A percentile compares a stretch with the other conserved stretches of the same genome.
Conservation (phyloP, 352 stramenopile species). For the Phytophthora citrophthora region DNA sequence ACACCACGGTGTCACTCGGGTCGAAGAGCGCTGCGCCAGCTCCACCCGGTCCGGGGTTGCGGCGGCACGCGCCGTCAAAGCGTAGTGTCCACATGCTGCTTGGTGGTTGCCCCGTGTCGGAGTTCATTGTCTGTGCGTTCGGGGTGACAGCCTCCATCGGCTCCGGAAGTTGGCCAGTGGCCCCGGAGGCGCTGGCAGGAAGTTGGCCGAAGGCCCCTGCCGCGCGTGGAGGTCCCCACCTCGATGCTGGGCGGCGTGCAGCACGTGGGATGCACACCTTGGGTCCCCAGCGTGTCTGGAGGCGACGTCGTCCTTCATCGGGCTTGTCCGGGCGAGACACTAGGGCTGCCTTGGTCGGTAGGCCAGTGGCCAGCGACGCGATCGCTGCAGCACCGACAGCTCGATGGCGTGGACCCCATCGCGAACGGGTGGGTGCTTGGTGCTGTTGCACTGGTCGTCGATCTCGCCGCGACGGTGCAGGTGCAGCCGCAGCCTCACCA, state of each 20-base stretch:
- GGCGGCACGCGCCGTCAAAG: constrained; percentile 22
- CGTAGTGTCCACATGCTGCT: not conserved
- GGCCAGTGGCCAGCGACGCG: not conserved
- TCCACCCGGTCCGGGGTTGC: constrained; percentile 13
- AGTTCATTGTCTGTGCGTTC: not conserved
- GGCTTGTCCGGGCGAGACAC: too few species aligned
- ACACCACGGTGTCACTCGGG: constrained; percentile 15
- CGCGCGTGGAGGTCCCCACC: too few species aligned
- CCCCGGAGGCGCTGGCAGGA: too few species aligned
- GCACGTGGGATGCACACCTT: too few species aligned
- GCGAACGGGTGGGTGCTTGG: not conserved
- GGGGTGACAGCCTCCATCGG: not conserved
- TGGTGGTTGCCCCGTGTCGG: too few species aligned
- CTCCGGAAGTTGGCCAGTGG: not conserved
- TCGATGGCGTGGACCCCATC: constrained; percentile 1
- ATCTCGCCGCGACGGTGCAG: not conserved
- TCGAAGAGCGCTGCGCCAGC: constrained; percentile 16
- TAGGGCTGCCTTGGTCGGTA: too few species aligned
- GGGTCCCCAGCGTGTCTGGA: too few species aligned
- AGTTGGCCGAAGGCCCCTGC: too few species aligned
- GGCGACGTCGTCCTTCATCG: too few species aligned
- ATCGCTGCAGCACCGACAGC: not conserved
- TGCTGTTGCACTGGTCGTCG: too few species aligned
- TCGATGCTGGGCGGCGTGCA: too few species aligned
- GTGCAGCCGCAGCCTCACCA: not conserved